Percentiles rank a stretch among this genome's conserved stretches.
Conservation (phyloP, 305 asterid species). For the Plantago rigida region DNA sequence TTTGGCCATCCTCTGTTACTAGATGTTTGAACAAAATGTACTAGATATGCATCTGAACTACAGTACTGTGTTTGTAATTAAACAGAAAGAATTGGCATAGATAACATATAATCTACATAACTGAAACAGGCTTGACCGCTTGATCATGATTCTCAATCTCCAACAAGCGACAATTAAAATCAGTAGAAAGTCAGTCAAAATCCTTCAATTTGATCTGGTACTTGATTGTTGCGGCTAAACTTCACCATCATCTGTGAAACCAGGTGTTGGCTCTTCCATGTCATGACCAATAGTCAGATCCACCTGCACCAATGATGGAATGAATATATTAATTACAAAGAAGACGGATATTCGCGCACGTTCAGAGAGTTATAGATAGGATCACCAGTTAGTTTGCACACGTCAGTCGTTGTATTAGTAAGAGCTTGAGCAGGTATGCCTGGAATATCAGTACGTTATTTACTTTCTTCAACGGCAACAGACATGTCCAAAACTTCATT, state of each 20-base stretch:
- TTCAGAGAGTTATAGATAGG: neutral
- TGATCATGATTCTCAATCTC: conserved; percentile 15
- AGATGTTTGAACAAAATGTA: too few relatives aligned
- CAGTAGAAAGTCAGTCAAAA: conserved; percentile 19
- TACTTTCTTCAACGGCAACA: conserved; percentile 26
- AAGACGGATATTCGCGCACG: neutral
- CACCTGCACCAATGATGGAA: conserved; percentile 26
- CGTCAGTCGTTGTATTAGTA: conserved; percentile 26
- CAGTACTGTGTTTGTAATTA: conserved; percentile 7
- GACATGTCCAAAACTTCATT: conserved; percentile 28
- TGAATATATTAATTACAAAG: neutral
- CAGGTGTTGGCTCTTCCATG: conserved; percentile 14
- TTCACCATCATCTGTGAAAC: conserved; percentile 12
- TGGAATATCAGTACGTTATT: conserved; percentile 25
- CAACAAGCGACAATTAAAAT: conserved; percentile 7
- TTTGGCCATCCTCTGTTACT: too few relatives aligned
- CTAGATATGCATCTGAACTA: conserved; percentile 11
- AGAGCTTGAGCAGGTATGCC: conserved; percentile 26
- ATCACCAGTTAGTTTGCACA: conserved; percentile 40
- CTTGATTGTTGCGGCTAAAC: conserved; percentile 8
- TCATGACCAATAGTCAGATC: conserved; percentile 2
- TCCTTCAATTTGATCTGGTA: conserved; percentile 9
- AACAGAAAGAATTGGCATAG: conserved; percentile 19
- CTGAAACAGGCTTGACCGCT: neutral
- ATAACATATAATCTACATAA: conserved; percentile 24